Evolutionary conservation across 169 alveolate species (phyloP).

Genomic region (Eimeria brunetti): DNA sequence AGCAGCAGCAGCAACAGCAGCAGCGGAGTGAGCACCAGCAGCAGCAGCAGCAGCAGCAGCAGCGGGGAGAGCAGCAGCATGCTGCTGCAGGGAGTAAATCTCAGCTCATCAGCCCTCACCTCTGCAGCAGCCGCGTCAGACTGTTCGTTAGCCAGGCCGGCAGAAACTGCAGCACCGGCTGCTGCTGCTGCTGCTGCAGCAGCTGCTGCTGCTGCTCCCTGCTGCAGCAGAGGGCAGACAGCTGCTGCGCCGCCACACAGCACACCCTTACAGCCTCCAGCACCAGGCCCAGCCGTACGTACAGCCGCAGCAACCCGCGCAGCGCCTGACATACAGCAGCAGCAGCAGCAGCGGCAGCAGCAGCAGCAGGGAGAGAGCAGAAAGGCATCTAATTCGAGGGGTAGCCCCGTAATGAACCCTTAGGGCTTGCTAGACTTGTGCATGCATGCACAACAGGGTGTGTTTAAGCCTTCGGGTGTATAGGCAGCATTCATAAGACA

Average conservation of each 20-base stretch:
- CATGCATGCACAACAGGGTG: not conserved
- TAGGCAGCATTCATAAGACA: not conserved
- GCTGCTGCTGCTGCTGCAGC: too few relatives aligned
- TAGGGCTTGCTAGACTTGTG: too few relatives aligned
- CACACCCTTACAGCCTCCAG: not conserved
- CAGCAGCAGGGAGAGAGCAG: too few relatives aligned
- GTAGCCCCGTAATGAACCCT: too few relatives aligned
- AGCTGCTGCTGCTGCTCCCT: too few relatives aligned
- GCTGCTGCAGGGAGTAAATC: too few relatives aligned
- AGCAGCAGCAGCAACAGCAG: too few relatives aligned
- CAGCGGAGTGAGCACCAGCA: too few relatives aligned
- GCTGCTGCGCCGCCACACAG: slow-evolving; percentile 9
- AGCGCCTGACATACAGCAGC: slow-evolving; percentile 3
- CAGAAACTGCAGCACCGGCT: not conserved
- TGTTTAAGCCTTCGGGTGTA: not conserved
- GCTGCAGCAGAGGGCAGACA: not conserved
- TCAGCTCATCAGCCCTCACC: too few relatives aligned
- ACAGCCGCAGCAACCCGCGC: slow-evolving; percentile 31
- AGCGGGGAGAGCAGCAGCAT: too few relatives aligned
- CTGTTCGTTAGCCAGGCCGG: not conserved
- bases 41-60: too few relatives aligned
- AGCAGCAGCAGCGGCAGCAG: not conserved
- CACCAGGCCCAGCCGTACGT: not conserved
- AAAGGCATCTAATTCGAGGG: too few relatives aligned
- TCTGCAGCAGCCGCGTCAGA: slow-evolving; percentile 10